A percentile compares a stretch with the other conserved stretches of the same genome.
Evolutionary conservation across 345 rosid genomes (phyloP).

Genomic region (Salix viminalis): DNA sequence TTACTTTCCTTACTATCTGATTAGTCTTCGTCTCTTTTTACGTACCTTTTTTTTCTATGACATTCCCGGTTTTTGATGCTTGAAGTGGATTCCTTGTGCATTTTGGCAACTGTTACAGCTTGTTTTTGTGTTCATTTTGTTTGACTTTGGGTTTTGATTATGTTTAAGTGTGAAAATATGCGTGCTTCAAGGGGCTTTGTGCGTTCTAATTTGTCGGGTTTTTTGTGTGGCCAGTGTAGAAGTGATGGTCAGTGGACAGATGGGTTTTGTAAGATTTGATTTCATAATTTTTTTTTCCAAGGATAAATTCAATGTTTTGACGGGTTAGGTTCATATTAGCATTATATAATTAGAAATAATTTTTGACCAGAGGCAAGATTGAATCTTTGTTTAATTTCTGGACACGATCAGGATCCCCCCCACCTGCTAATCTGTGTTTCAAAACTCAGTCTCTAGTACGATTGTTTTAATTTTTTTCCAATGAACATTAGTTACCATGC

Average conservation of each 20-base stretch:
- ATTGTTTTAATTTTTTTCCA: too few species aligned
- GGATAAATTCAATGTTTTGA: not conserved
- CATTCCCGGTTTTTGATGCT: constrained; percentile 5
- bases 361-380: constrained; percentile 10
- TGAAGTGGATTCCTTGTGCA: not conserved
- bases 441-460: not conserved
- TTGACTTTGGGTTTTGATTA: not conserved
- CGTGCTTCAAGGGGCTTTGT: constrained; percentile 9
- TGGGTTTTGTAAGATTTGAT: constrained; percentile 6
- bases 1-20: not conserved
- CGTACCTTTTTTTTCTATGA: constrained; percentile 8
- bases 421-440: not conserved
- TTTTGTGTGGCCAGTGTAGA: not conserved
- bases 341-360: not conserved
- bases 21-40: not conserved
- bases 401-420: not conserved
- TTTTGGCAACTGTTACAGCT: not conserved
- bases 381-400: not conserved
- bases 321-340: not conserved
- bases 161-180: not conserved
- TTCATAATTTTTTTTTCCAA: not conserved
- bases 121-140: not conserved
- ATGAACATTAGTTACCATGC: not conserved
- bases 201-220: constrained; percentile 9
- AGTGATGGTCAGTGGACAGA: constrained; percentile 1